phyloP scores from a whole-genome alignment of 192 early-diverging fungal genomes.

The Coemansia furcata region DNA sequence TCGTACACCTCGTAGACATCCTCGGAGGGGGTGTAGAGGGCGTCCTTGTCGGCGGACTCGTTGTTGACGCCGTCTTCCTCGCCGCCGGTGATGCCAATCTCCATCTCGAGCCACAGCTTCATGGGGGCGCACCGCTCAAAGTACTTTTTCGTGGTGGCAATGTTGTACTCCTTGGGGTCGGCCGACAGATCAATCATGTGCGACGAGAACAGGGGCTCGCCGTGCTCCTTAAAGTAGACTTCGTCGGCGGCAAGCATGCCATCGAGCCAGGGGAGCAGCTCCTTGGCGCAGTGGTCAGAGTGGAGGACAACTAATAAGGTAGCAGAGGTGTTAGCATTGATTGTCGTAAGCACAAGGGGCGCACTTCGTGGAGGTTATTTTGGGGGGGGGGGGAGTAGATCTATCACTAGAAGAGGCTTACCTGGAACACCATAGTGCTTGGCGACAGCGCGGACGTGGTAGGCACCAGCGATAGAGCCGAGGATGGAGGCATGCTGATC shows the following conservation, averaged over 20 bases:
- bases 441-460: constrained; percentile 76
- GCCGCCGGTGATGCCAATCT: constrained; percentile 97
- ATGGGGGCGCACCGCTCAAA: constrained; percentile 88
- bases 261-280: constrained; percentile 96
- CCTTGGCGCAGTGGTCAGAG: constrained; percentile 97
- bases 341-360: not conserved
- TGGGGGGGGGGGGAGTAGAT: not conserved
- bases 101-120: constrained; percentile 92
- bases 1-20: constrained; percentile 95
- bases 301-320: constrained; percentile 63
- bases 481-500: constrained; percentile 85
- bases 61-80: constrained; percentile 99
- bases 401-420: constrained; percentile 37
- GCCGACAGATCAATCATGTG: constrained; percentile 98
- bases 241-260: constrained; percentile 95
- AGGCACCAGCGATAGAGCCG: constrained; percentile 88
- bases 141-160: constrained; percentile 85
- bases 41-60: constrained; percentile 83
- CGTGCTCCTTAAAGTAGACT: constrained; percentile 88
- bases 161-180: constrained; percentile 93
- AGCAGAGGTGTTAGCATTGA: not conserved
- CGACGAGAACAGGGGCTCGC: constrained; percentile 94
- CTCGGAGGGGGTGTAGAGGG: constrained; percentile 93
- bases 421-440: constrained; percentile 79
- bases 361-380: not conserved